phyloP scores from a whole-genome alignment of 768 basidiomycete species.

The Dentipellis fragilis region DNA sequence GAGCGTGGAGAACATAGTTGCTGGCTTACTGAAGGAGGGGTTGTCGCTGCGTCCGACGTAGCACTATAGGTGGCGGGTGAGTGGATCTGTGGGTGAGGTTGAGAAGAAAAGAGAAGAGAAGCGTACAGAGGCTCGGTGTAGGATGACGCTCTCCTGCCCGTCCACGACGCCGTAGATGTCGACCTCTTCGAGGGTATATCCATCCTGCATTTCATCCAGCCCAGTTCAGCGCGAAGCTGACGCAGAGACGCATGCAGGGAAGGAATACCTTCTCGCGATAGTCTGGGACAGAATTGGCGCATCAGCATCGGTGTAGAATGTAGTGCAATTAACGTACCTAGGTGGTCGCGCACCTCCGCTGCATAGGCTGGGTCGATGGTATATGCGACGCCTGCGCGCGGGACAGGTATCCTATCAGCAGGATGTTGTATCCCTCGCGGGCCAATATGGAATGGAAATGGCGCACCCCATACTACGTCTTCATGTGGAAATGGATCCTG shows the following conservation, averaged over 20 bases:
- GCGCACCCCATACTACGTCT: constrained; percentile 77
- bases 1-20: neutral
- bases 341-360: constrained; percentile 69
- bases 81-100: neutral
- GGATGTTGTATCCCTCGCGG: neutral
- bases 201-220: constrained; percentile 44
- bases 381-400: constrained; percentile 76
- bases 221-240: neutral
- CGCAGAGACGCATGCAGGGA: neutral
- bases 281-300: constrained; percentile 27
- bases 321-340: constrained; percentile 65
- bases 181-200: constrained; percentile 76
- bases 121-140: constrained; percentile 36
- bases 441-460: constrained; percentile 1
- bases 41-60: constrained; percentile 86
- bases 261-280: constrained; percentile 69
- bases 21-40: constrained; percentile 69
- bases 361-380: constrained; percentile 74
- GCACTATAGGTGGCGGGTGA: constrained; percentile 34
- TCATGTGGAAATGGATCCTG: constrained; percentile 65
- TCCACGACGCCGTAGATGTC: constrained; percentile 58
- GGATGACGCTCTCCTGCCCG: constrained; percentile 43
- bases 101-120: constrained; percentile 1
- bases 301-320: neutral
- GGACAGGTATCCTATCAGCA: too few relatives aligned